These are phyloP conservation scores for Adansonia grandidieri DNA, from an alignment of 441 rosid species.

Conservation along the genomic window DNA sequence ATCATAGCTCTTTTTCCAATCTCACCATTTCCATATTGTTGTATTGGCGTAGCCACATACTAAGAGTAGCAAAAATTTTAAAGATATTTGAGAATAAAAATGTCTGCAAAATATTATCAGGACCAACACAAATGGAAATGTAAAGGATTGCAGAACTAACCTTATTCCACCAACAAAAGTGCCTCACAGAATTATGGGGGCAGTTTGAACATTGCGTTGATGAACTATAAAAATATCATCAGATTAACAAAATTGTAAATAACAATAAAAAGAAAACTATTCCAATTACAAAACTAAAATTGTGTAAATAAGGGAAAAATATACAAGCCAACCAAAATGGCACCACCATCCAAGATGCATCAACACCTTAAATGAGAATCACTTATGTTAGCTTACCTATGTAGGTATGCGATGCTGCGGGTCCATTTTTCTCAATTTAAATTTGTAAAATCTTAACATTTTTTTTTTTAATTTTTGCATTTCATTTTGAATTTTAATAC, in stretches of 20 bases:
- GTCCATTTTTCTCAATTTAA: neutral
- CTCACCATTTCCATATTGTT: slow-evolving; percentile 46
- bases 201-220: slow-evolving; percentile 64
- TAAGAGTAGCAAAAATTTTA: slow-evolving; percentile 29
- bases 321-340: neutral
- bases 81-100: slow-evolving; percentile 22
- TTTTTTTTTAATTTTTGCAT: neutral
- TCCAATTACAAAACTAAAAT: slow-evolving; percentile 11
- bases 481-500: neutral
- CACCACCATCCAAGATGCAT: neutral
- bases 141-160: slow-evolving; percentile 46
- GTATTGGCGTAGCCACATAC: slow-evolving; percentile 83
- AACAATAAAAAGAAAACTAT: slow-evolving; percentile 20
- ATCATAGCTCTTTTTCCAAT: slow-evolving; percentile 80
- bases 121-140: slow-evolving; percentile 13
- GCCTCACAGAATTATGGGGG: slow-evolving; percentile 81
- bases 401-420: neutral
- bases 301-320: neutral
- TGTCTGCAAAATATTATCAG: slow-evolving; percentile 4
- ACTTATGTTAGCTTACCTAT: neutral
- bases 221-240: slow-evolving; percentile 48
- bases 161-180: slow-evolving; percentile 99
- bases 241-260: slow-evolving; percentile 25
- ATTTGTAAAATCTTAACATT: neutral
- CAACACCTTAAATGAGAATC: neutral